A percentile compares a stretch with the other conserved stretches of the same genome.
Conservation (phyloP, 352 stramenopile genomes). For the Pythium phragmiticola region DNA sequence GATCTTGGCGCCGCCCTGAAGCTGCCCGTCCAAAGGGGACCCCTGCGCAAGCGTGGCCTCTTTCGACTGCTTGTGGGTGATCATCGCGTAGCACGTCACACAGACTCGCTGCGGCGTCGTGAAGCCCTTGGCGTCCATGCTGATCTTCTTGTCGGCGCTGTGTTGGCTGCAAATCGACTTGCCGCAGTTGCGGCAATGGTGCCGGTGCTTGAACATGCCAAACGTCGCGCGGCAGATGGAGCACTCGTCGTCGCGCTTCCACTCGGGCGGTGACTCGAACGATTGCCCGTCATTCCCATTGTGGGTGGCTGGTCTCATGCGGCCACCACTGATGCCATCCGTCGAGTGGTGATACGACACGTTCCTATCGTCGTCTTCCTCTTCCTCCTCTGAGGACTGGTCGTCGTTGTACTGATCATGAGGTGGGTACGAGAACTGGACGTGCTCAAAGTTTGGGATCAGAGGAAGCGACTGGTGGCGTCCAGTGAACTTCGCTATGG, state of each 20-base stretch:
- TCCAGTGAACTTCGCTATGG: constrained; percentile 17
- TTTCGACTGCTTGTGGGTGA: constrained; percentile 43
- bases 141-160: constrained; percentile 79
- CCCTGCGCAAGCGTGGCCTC: constrained; percentile 33
- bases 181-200: constrained; percentile 87
- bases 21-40: constrained; percentile 25
- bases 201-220: constrained; percentile 84
- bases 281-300: no score
- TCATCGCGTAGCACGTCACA: constrained; percentile 71
- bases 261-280: constrained; percentile 56
- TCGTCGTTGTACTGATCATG: constrained; percentile 12
- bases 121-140: constrained; percentile 69
- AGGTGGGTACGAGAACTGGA: constrained; percentile 9
- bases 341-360: constrained; percentile 1
- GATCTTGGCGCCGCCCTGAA: constrained; percentile 20
- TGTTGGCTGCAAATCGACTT: constrained; percentile 85
- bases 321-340: background rate
- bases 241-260: constrained; percentile 77
- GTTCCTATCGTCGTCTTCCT: constrained; percentile 23
- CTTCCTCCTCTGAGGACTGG: constrained; percentile 21
- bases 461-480: constrained; percentile 56
- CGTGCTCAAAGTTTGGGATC: constrained; percentile 54
- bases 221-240: constrained; percentile 74
- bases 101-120: constrained; percentile 76
- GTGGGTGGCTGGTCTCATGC: background rate